phyloP scores from a whole-genome alignment of 805 yeast species.

The Blastobotrys muscicola region DNA sequence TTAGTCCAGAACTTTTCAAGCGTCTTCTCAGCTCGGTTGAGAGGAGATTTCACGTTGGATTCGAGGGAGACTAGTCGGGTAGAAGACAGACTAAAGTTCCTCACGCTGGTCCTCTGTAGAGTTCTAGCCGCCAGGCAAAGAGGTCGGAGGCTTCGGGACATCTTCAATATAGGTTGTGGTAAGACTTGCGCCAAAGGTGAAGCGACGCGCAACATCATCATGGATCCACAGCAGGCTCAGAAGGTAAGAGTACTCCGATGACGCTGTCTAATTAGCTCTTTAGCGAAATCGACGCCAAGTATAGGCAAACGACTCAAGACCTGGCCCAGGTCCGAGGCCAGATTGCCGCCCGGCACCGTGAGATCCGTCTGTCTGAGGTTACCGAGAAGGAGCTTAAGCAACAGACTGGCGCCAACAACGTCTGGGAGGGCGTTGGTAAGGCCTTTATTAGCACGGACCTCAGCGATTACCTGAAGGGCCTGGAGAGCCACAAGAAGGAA shows the following conservation, averaged over 20 bases:
- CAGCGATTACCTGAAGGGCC: constrained; percentile 37
- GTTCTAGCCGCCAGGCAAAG: background rate
- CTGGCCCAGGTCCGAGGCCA: constrained; percentile 46
- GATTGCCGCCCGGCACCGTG: constrained; percentile 39
- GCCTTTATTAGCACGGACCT: constrained; percentile 38
- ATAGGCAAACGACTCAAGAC: constrained; percentile 50
- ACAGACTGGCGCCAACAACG: constrained; percentile 32
- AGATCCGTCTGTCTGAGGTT: constrained; percentile 42
- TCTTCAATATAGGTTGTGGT: too few relatives aligned
- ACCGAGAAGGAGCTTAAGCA: constrained; percentile 50
- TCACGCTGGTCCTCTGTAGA: background rate
- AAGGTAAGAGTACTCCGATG: constrained; percentile 2
- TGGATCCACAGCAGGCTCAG: background rate
- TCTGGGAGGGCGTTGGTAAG: constrained; percentile 84
- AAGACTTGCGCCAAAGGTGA: too few relatives aligned
- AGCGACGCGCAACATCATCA: too few relatives aligned
- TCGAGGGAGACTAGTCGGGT: constrained; percentile 8
- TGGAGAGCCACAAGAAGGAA: constrained; percentile 43
- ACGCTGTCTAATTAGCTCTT: constrained; percentile 6
- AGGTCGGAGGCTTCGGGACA: too few relatives aligned
- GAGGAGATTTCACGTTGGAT: constrained; percentile 34
- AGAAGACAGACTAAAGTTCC: background rate
- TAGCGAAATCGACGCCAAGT: constrained; percentile 55
- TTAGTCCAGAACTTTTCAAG: constrained; percentile 26
- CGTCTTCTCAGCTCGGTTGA: constrained; percentile 63